These are phyloP conservation scores for Colletotrichum filicis DNA, from an alignment of 2,329 filamentous ascomycete genomes.

Conservation along the genomic window DNA sequence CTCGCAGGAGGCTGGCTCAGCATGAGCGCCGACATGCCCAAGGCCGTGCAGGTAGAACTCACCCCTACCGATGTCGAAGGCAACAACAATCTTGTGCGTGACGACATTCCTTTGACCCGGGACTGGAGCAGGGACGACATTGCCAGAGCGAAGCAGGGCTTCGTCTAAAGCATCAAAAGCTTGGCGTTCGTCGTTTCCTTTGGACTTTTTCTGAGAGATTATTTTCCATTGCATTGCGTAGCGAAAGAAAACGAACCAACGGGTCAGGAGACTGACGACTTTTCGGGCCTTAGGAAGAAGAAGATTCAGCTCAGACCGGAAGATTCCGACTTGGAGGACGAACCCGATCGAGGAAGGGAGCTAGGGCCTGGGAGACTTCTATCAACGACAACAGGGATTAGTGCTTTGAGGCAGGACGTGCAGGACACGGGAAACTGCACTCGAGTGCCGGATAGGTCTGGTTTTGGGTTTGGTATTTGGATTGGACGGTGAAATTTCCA, in stretches of 20 bases:
- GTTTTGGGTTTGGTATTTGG: background rate
- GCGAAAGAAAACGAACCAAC: background rate
- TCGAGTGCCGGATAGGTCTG: background rate
- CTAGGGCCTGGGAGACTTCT: constrained; percentile 11
- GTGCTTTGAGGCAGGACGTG: background rate
- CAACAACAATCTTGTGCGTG: constrained; percentile 19
- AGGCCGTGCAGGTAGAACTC: constrained; percentile 12
- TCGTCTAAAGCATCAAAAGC: background rate
- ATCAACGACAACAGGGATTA: constrained; percentile 6
- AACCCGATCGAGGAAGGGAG: constrained; percentile 15
- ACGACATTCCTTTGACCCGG: constrained; percentile 16
- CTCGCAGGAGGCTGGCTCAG: constrained; percentile 33
- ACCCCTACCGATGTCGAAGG: background rate
- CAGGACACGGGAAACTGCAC: background rate
- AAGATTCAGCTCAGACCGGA: constrained; percentile 11
- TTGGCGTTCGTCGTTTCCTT: background rate
- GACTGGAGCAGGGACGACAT: constrained; percentile 8
- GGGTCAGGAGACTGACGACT: constrained; percentile 16
- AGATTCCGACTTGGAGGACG: constrained; percentile 13
- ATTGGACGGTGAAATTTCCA: no score
- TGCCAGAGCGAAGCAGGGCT: constrained; percentile 17
- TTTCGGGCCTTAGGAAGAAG: constrained; percentile 24
- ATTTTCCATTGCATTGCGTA: background rate
- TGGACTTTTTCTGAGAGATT: background rate
- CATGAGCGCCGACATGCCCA: constrained; percentile 16